These are phyloP conservation scores for Chytridiales sp. DNA, from an alignment of 371 early-diverging fungal species.

Conservation along the genomic window DNA sequence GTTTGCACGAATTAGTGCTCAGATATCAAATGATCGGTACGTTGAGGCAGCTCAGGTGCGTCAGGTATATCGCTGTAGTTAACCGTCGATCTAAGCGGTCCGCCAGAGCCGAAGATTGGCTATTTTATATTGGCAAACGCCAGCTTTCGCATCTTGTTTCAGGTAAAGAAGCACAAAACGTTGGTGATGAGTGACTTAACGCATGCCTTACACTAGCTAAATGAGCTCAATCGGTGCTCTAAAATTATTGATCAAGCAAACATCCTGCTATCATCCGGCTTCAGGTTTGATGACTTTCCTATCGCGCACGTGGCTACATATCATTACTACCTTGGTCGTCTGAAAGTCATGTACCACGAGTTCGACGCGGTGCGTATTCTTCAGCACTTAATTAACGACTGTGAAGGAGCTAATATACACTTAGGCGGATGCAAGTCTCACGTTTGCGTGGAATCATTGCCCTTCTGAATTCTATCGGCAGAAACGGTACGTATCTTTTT, in stretches of 20 bases:
- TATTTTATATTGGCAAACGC: conserved; percentile 14
- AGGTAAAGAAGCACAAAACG: not conserved
- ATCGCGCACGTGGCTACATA: conserved; percentile 5
- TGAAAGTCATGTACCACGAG: conserved; percentile 9
- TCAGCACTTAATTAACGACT: not conserved
- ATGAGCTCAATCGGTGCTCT: conserved; percentile 19
- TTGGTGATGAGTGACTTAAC: not conserved
- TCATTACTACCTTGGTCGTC: conserved; percentile 13
- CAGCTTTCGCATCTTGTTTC: conserved; percentile 12
- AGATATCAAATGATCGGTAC: no score
- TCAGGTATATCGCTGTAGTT: no score
- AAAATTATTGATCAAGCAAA: conserved; percentile 26
- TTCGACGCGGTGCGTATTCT: conserved; percentile 12
- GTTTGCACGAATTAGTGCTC: no score
- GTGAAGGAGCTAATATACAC: not conserved
- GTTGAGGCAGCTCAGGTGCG: no score
- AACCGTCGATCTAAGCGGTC: no score
- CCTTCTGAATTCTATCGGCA: not conserved
- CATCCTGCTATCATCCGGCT: not conserved
- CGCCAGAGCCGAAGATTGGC: no score
- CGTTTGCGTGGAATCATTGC: conserved; percentile 13
- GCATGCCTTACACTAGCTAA: not conserved
- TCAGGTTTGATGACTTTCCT: conserved; percentile 8
- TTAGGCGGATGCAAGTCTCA: conserved; percentile 12
- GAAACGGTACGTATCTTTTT: conserved; percentile 1